Percentiles rank a stretch among this genome's conserved stretches.
These are phyloP conservation scores for Penicillium waksmanii DNA, from an alignment of 495 filamentous ascomycete genomes.

Conservation along the genomic window DNA sequence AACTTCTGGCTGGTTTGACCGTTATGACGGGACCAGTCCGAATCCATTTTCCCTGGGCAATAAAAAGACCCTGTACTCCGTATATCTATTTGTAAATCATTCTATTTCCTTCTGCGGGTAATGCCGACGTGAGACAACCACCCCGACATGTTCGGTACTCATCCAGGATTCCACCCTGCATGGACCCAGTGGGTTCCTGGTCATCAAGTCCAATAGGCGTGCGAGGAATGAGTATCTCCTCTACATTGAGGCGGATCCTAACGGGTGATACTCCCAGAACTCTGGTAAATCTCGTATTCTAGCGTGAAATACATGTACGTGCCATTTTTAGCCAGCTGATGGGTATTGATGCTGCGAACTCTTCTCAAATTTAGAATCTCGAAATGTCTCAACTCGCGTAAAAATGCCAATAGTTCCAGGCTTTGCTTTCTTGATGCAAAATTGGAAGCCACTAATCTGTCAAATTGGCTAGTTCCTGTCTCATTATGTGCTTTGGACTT, in stretches of 20 bases:
- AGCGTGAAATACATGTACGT: constrained; percentile 4
- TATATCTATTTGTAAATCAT: neutral
- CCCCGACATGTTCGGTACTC: constrained; percentile 3
- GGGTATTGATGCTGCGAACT: constrained; percentile 1
- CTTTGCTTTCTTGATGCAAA: neutral
- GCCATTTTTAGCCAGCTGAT: constrained; percentile 8
- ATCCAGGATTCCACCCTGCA: constrained; percentile 7
- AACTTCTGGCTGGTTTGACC: neutral
- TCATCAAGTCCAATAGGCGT: constrained; percentile 6
- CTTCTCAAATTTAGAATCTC: neutral
- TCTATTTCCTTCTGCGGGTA: neutral
- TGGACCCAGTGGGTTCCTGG: constrained; percentile 12
- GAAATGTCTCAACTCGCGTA: constrained; percentile 8
- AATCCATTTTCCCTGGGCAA: neutral
- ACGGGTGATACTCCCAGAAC: neutral
- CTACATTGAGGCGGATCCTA: neutral
- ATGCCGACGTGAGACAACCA: constrained; percentile 5
- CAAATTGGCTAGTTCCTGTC: neutral
- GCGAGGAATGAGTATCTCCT: neutral
- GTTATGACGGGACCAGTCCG: neutral
- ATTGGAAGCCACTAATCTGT: constrained; percentile 14
- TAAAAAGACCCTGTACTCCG: neutral
- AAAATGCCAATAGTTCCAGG: neutral
- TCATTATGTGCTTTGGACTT: constrained; percentile 16
- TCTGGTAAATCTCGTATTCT: neutral